Base-by-base conservation (phyloP, 2,329 filamentous ascomycete species). In the Aspergillus calidoustus region DNA sequence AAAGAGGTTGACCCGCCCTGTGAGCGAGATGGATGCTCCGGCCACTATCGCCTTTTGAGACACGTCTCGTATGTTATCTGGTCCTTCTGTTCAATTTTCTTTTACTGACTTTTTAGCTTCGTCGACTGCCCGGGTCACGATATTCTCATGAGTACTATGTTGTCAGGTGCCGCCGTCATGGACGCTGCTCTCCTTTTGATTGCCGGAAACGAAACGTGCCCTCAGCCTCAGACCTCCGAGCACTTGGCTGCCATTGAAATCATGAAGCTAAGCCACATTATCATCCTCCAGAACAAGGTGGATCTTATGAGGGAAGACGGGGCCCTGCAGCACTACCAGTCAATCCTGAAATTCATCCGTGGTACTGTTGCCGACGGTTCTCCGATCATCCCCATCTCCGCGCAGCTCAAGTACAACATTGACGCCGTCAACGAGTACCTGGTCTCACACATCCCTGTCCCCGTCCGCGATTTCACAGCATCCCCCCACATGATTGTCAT, bases 91-190 rank as follows among this genome's bases (percentile, higher is more conserved):
- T 7, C 4, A 28, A 4, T 28, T 28, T 28, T 7, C 25, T 28
- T 28, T 28, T 19, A 19, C 25, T 28, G 25, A 28, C 25, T 28
- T 28, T 28, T 64, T 69, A 94, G 92, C 17, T 99, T 98, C 78
- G 95, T 98, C 70, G 95, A 98, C 81, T 98, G 95, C 85, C 95
- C 95, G 60, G 95, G 95, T 80, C 95, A 99, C 91, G 95, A 99
- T 83, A 99, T 99, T 93, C 93, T 99, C 79, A 99, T 99, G 95
- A 98, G 94, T 82, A 99, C 95, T 73, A 99, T 99, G 95, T 89
- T 99, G 85, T 99, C 95, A 76, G 95, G 95, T 75, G 95, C 95
- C 72, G 95, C 95, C 67, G 95, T 99, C 86, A 99, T 99, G 95
- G 95, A 99, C 81, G 95, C 95, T 68, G 95, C 95, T 19, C 87